Evolutionary conservation across 2,329 filamentous ascomycete species (phyloP), one percentile per base, ranked within the genome.

Genomic region (Exophiala bonariae): DNA sequence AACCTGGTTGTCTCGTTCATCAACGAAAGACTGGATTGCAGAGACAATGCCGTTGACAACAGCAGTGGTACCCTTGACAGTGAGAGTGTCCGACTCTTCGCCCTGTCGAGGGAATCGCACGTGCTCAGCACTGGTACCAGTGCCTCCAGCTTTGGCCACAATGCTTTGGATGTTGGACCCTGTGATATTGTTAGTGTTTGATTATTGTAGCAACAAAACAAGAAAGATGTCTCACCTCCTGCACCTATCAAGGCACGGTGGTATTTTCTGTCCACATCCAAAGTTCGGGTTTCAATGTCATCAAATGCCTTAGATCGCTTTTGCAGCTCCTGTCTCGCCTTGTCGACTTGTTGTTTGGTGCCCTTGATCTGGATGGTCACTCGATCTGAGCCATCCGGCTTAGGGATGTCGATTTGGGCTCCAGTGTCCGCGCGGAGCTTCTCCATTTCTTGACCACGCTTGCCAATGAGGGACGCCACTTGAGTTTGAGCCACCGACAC

Each of bases 71-170:
- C 93, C 93, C 70, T 96, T 91, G 4, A 99, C 77, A 65, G 86
- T 91, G 69, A 99, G 96, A 19, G 79, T 80, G 63, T 86, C 89
- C 35, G 87, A 89, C 50, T 87, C 85, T 42, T 85, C 81, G 48
- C 95, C 91, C 56, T 88, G 85, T 66, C 91, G 90, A 47, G 93
- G 93, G 76, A 99, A 97, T 66, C 92, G 90, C 50, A 99, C 89
- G 61, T 92, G 89, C 54, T 92, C 87, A 41, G 90, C 88, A 54
- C 86, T 82, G 63, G 96, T 91, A 59, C 90, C 87, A 30, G 91
- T 90, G 8, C 93, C 95, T 54, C 93, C 95, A 37, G 93, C 91
- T 60, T 87, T 82, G 44, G 87, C 77, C 45, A 99, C 87, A 52
- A 99, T 90, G 52, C 88, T 84, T 52, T 87, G 87, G 49, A 99